Conservation (phyloP, 73 alveolate genomes). For the Tetrahymena malaccensis region DNA sequence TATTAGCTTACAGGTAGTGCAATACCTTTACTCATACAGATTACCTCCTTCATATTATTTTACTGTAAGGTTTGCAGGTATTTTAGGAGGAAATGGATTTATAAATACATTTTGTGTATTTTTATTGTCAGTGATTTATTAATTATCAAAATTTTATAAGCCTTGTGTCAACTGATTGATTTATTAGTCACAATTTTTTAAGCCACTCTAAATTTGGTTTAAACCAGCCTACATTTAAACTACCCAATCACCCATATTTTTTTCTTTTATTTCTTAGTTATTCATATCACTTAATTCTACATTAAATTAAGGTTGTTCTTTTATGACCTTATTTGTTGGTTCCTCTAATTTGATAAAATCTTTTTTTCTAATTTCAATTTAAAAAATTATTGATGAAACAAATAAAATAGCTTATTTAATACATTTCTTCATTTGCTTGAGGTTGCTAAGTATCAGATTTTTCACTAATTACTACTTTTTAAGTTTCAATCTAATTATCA, state of each 20-base stretch:
- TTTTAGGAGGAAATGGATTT: neutral
- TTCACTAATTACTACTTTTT: neutral
- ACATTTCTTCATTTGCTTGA: neutral
- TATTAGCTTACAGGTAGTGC: neutral
- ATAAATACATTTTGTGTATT: neutral
- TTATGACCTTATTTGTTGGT: neutral
- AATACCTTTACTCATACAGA: neutral
- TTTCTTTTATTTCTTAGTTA: neutral
- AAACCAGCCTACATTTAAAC: neutral
- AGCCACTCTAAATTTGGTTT: neutral
- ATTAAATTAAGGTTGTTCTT: neutral
- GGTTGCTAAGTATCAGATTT: neutral
- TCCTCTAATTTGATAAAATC: neutral
- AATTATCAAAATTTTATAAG: neutral
- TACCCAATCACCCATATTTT: neutral
- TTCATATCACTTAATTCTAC: neutral
- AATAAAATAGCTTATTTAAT: neutral
- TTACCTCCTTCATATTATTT: neutral
- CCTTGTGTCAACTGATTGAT: neutral
- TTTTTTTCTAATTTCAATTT: neutral
- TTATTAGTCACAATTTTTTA: neutral
- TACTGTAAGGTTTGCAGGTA: neutral
- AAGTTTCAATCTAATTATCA: neutral
- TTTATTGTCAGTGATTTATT: neutral
- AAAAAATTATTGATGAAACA: neutral